Base-by-base conservation (phyloP, 83 land plant species). In the Picea mariana region DNA sequence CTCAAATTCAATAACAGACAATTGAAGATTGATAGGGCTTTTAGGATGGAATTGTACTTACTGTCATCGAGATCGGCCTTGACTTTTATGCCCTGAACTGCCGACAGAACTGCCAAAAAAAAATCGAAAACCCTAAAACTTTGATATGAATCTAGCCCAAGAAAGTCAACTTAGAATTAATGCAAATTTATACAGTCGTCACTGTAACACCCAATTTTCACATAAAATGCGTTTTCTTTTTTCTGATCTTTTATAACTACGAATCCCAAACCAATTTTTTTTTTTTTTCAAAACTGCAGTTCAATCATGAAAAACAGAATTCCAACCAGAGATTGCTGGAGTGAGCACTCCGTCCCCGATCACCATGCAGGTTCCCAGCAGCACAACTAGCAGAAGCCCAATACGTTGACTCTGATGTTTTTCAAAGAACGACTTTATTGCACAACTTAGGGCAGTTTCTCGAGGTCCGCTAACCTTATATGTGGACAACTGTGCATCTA, bases 321-420 rank as follows among this genome's bases (percentile, higher is more conserved):
- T 58, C 67, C 13, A 72, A 94, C 97, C 97, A 79, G 97, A 94
- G 20, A 94, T 92, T 79, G 97, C 81, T 62, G 97, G 97, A 3
- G 95, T 94, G 40, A 94, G 91, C 40, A 94, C 86, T n/a, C 95
- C 97, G 85, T 94, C 97, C 20, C 92, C 95, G 66, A 94, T 90
- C 12, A 85, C 86, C 94, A 91, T 93, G 81, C 90, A 84, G 11
- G 95, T 87, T 40, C 93, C 93, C 7, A 91, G 62, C 68, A 93
- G 80, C 75, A 88, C 95, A 75, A 93, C 75, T 34, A 89, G 27
- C 69, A 92, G 67, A 7, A 90, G 82, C 6, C 67, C 81, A 24
- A 52, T 52, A 2, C 86, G 82, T 67, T 80, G 73, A n/a, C 38
- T 80, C 1, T 78, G 79, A 49, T 84, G 85, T 83, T 88, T 90